phyloP scores from a whole-genome alignment of 805 yeast species.

The Wickerhamomyces rabaulensis region DNA sequence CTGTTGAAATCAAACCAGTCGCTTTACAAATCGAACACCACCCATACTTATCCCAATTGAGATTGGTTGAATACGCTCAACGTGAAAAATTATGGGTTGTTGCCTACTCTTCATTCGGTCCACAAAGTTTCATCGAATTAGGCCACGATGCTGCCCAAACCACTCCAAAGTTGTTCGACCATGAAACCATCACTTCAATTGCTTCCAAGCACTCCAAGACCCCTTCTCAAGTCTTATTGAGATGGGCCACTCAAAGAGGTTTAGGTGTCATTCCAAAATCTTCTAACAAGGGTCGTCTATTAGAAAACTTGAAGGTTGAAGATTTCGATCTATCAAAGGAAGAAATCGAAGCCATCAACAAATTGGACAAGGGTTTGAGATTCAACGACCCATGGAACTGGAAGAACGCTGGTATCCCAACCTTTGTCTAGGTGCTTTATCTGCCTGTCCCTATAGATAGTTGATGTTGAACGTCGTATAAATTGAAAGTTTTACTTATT shows the following conservation, averaged over 20 bases:
- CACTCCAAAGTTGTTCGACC: slow-evolving; percentile 52
- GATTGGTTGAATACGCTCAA: slow-evolving; percentile 56
- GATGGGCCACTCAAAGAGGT: slow-evolving; percentile 83
- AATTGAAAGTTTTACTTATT: neutral
- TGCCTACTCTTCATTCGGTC: slow-evolving; percentile 83
- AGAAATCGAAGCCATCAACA: slow-evolving; percentile 50
- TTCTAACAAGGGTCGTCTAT: slow-evolving; percentile 57
- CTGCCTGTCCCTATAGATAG: neutral
- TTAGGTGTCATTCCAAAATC: slow-evolving; percentile 81
- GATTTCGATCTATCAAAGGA: slow-evolving; percentile 48
- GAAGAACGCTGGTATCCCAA: slow-evolving; percentile 24
- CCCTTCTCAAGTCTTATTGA: slow-evolving; percentile 63
- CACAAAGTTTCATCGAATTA: slow-evolving; percentile 72
- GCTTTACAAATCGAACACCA: slow-evolving; percentile 88
- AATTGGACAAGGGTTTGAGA: slow-evolving; percentile 64
- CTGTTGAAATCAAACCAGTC: slow-evolving; percentile 66
- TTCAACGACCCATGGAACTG: slow-evolving; percentile 69
- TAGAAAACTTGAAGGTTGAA: slow-evolving; percentile 53
- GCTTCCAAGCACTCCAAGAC: slow-evolving; percentile 52
- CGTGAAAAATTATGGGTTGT: slow-evolving; percentile 57
- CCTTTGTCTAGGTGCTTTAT: slow-evolving; percentile 11
- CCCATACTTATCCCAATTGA: slow-evolving; percentile 79
- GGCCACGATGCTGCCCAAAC: slow-evolving; percentile 45
- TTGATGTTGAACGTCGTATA: neutral
- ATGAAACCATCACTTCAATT: slow-evolving; percentile 46